A percentile compares a stretch with the other conserved stretches of the same genome.
These are phyloP conservation scores for Mikania micrantha DNA, from an alignment of 129 eudicot species.

Conservation along the genomic window DNA sequence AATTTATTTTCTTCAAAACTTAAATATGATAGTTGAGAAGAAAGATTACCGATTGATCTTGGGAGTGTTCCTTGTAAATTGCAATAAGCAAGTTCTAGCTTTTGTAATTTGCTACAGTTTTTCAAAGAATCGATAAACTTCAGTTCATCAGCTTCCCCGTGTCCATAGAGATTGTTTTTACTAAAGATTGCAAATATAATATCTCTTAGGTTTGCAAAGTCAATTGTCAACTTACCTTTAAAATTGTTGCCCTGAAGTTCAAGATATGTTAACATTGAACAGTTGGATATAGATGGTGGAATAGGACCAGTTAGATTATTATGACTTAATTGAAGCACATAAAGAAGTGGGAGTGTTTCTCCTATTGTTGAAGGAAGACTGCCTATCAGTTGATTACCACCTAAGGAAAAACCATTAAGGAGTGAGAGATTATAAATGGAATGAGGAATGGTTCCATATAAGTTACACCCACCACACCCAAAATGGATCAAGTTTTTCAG, in stretches of 20 bases:
- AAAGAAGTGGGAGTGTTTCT: too few relatives aligned
- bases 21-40: neutral
- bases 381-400: neutral
- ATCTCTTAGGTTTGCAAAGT: neutral
- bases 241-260: neutral
- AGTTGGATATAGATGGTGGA: constrained; percentile 6
- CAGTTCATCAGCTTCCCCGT: constrained; percentile 2
- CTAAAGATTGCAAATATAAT: too few relatives aligned
- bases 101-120: neutral
- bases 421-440: neutral
- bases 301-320: neutral
- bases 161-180: neutral
- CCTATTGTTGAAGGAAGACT: too few relatives aligned
- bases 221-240: neutral
- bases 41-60: constrained; percentile 4
- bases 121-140: constrained; percentile 4
- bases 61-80: neutral
- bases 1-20: neutral
- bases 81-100: neutral
- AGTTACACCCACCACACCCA: neutral
- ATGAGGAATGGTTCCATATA: neutral
- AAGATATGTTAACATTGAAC: neutral
- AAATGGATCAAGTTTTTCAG: neutral
- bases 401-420: neutral
- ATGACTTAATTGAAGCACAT: neutral